A percentile compares a stretch with the other conserved stretches of the same genome.
Evolutionary conservation across 2,329 filamentous ascomycete species (phyloP).

Genomic region (Verticillium longisporum): DNA sequence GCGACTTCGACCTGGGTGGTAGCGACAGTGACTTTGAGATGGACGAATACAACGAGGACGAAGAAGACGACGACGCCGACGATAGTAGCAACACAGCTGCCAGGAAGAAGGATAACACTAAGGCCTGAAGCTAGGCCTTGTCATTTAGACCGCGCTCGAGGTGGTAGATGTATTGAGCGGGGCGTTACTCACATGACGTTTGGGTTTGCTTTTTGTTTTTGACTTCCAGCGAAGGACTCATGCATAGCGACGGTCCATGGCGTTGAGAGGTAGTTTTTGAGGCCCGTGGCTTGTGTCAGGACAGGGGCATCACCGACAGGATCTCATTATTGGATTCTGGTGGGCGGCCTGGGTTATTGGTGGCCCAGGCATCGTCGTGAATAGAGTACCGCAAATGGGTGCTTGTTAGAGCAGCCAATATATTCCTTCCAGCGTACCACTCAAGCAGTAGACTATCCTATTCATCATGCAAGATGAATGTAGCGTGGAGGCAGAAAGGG

Average conservation of each 20-base stretch:
- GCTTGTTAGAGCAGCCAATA: neutral
- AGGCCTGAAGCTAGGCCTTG: neutral
- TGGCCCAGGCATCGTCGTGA: neutral
- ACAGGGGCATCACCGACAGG: neutral
- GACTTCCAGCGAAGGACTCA: neutral
- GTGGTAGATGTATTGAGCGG: neutral
- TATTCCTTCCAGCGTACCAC: neutral
- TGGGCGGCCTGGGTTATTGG: neutral
- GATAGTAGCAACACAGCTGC: conserved; percentile 26
- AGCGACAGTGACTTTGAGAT: conserved; percentile 62
- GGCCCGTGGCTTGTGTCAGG: neutral
- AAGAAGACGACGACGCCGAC: conserved; percentile 50
- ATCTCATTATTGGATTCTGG: neutral
- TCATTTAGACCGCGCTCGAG: neutral
- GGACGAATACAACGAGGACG: conserved; percentile 52
- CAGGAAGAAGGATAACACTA: neutral
- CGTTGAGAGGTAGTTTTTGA: conserved; percentile 12
- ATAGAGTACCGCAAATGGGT: neutral
- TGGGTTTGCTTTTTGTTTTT: neutral
- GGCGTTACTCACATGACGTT: neutral
- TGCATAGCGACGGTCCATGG: conserved; percentile 13
- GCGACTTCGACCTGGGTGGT: conserved; percentile 60
- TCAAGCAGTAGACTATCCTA: too few relatives aligned
- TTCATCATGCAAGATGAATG: too few relatives aligned
- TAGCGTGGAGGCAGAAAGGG: too few relatives aligned